Percentiles rank a stretch among this genome's conserved stretches.
phyloP scores from a whole-genome alignment of 495 filamentous ascomycete genomes.

The Usnea hakonensis region DNA sequence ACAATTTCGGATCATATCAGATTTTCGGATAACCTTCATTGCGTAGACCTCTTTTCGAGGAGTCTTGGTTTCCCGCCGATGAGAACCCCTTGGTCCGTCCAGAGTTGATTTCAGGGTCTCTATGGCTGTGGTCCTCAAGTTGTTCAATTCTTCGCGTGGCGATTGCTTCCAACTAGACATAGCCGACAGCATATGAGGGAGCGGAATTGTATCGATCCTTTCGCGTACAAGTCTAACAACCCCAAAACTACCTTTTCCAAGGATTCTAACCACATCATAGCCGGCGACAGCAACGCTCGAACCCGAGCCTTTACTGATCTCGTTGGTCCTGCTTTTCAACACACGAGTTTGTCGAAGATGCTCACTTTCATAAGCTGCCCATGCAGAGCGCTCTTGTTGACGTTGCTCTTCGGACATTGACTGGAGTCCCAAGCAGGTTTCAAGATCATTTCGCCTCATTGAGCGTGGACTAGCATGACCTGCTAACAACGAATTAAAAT shows the following conservation, averaged over 20 bases:
- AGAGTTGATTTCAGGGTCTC: slow-evolving; percentile 27
- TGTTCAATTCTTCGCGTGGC: slow-evolving; percentile 9
- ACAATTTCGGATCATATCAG: slow-evolving; percentile 76
- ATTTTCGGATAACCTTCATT: slow-evolving; percentile 95
- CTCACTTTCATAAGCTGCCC: slow-evolving; percentile 59
- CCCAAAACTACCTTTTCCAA: slow-evolving; percentile 95
- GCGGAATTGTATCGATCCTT: slow-evolving; percentile 24
- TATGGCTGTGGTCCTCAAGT: slow-evolving; percentile 17
- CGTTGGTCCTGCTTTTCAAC: slow-evolving; percentile 54
- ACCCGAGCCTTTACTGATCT: slow-evolving; percentile 22
- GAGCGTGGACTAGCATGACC: slow-evolving; percentile 49
- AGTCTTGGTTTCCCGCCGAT: slow-evolving; percentile 18
- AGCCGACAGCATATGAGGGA: not conserved
- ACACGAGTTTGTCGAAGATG: slow-evolving; percentile 67
- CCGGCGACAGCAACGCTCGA: slow-evolving; percentile 46
- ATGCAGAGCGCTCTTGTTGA: slow-evolving; percentile 45
- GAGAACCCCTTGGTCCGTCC: slow-evolving; percentile 21
- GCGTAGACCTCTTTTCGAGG: slow-evolving; percentile 62
- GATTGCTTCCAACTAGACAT: slow-evolving; percentile 5
- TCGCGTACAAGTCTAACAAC: slow-evolving; percentile 79
- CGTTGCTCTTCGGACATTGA: slow-evolving; percentile 50
- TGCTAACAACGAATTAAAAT: slow-evolving; percentile 61
- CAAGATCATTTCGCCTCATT: slow-evolving; percentile 59
- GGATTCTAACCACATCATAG: slow-evolving; percentile 74
- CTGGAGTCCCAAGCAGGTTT: slow-evolving; percentile 49